phyloP scores from a whole-genome alignment of 2,329 filamentous ascomycete species.

The Botrytis pseudocinerea region DNA sequence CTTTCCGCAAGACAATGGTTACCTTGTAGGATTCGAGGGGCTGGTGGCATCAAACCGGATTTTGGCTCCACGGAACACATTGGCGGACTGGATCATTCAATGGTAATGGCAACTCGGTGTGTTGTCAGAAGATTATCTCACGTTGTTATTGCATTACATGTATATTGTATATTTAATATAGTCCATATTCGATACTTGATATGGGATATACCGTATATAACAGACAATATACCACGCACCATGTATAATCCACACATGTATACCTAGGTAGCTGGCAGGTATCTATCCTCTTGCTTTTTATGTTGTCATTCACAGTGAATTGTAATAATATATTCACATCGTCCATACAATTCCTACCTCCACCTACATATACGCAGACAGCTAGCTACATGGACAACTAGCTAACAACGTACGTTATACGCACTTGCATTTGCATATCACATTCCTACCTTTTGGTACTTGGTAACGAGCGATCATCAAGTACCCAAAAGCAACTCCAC shows the following conservation, averaged over 20 bases:
- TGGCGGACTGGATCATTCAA: not conserved
- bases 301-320: not conserved
- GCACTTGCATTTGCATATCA: not conserved
- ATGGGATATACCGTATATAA: too few relatives aligned
- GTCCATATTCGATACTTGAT: not conserved
- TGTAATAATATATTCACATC: not conserved
- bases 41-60: not conserved
- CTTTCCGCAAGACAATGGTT: not conserved
- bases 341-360: too few relatives aligned
- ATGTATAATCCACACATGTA: not conserved
- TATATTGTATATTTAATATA: not conserved
- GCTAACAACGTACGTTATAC: not conserved
- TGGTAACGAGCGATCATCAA: not conserved
- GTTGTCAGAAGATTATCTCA: not conserved
- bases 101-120: not conserved
- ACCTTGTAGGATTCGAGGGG: not conserved
- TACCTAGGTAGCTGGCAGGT: not conserved
- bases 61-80: not conserved
- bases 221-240: too few relatives aligned
- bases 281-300: not conserved
- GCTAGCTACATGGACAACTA: not conserved
- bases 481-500: not conserved
- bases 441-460: not conserved
- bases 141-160: not conserved
- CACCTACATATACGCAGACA: too few relatives aligned